Evolutionary conservation across 768 basidiomycete genomes (phyloP), one percentile per base, ranked within the genome.

Genomic region (Boletus bicolor): DNA sequence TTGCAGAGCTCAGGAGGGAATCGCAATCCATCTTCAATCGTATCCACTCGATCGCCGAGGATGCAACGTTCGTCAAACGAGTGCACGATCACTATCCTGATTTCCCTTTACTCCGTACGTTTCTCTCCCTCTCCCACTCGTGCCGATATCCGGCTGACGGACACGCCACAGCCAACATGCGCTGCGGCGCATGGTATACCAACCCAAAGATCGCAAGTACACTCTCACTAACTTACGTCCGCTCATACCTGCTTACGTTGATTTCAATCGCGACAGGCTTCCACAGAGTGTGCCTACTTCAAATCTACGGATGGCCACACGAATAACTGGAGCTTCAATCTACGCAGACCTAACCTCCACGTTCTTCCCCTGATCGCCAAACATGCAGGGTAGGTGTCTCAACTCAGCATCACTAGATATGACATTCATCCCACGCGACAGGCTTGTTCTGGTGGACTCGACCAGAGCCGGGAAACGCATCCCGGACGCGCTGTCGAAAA

Each of bases 161-260:
- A n/a, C 24, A 12, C 10, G 5, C 24, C 36, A 36, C 65, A 90
- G 93, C 96, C 4, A 98, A 98, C 68, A 80, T 94, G 65, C 83
- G 96, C 24, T 97, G 94, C 64, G 96, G 96, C 4, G 87, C 87
- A 7, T 98, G 95, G 95, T 98, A 97, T 69, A 83, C 87, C 7
- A 79, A 93, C 62, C 90, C 93, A 19, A 55, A 63, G 7, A 79
- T 85, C 53, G 85, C 85, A 65, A 64, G 79, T 63, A 4, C 2
- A 0, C n/a, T 24, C 21, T 24, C 21, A 24, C 21, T 24, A 24
- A 28, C 28, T 28, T 28, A 28, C 28, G 28, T 28, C 21, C 26
- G 0, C 14, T 6, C n/a, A 5, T 38, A 5, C 19, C 12, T 26
- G 14, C 28, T 30, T 19, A 24, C 21, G 21, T 34, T n/a, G 6